Evolutionary conservation across 768 basidiomycete genomes (phyloP).

Genomic region (Pisolithus sp.): DNA sequence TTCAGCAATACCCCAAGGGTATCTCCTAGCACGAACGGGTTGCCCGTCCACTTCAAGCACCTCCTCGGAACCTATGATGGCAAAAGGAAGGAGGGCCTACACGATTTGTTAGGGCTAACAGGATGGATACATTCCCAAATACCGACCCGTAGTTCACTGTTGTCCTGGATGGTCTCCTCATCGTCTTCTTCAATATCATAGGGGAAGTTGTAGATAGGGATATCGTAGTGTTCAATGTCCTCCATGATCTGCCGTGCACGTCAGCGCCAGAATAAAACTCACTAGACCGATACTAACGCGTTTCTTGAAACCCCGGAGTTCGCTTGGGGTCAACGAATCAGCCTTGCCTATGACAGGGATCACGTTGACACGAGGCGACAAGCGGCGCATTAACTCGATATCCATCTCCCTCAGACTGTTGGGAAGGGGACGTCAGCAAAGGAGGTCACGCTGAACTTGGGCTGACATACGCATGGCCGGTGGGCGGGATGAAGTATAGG

Average conservation of each 20-base stretch:
- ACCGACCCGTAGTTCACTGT: constrained; percentile 85
- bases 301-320: constrained; percentile 94
- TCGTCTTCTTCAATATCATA: constrained; percentile 99
- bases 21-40: constrained; percentile 86
- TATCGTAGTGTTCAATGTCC: constrained; percentile 97
- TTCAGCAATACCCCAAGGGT: constrained; percentile 98
- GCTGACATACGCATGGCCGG: constrained; percentile 83
- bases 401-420: constrained; percentile 91
- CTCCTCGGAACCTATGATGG: constrained; percentile 95
- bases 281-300: constrained; percentile 42
- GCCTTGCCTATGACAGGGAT: constrained; percentile 98
- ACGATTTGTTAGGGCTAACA: constrained; percentile 4
- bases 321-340: constrained; percentile 88
- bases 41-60: constrained; percentile 92
- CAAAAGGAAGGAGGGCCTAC: constrained; percentile 89
- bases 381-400: constrained; percentile 96
- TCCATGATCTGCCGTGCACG: constrained; percentile 81
- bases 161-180: constrained; percentile 96
- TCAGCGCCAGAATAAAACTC: constrained; percentile 4
- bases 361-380: constrained; percentile 97
- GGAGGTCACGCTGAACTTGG: neutral
- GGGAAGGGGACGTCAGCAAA: neutral
- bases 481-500: constrained; percentile 97
- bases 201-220: constrained; percentile 99
- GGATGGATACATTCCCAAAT: neutral